Evolutionary conservation across 2,329 filamentous ascomycete species (phyloP).

Genomic region (Pseudomassariella vexata): DNA sequence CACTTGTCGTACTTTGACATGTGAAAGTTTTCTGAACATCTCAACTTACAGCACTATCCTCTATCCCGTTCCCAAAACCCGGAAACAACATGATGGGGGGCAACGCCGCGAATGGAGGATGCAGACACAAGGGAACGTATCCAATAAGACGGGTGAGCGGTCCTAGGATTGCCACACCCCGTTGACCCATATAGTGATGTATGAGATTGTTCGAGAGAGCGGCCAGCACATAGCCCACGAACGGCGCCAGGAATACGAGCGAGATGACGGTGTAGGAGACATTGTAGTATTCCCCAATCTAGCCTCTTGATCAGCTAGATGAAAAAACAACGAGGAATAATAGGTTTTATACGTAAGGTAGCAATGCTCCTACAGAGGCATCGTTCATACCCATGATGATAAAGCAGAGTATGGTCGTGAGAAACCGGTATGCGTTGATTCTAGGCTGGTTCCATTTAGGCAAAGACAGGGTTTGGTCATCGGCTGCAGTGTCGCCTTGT

Average conservation of each 20-base stretch:
- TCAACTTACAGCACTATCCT: slow-evolving; percentile 42
- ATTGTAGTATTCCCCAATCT: slow-evolving; percentile 57
- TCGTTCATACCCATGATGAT: slow-evolving; percentile 65
- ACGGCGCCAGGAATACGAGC: slow-evolving; percentile 58
- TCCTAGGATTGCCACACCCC: slow-evolving; percentile 57
- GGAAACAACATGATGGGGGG: slow-evolving; percentile 9
- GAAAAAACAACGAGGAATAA: too few species aligned
- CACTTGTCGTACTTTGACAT: too few species aligned
- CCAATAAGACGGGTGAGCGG: slow-evolving; percentile 58
- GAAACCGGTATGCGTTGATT: slow-evolving; percentile 52
- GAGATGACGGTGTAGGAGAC: slow-evolving; percentile 56
- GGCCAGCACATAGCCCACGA: slow-evolving; percentile 56
- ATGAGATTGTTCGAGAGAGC: slow-evolving; percentile 56
- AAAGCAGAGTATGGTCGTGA: slow-evolving; percentile 45
- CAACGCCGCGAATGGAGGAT: slow-evolving; percentile 66
- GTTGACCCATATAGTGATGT: slow-evolving; percentile 56
- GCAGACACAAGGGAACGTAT: slow-evolving; percentile 59
- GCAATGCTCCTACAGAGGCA: slow-evolving; percentile 52
- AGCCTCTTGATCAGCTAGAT: neutral
- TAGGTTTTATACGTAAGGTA: slow-evolving; percentile 42
- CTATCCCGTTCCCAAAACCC: slow-evolving; percentile 15
- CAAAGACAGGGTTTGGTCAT: slow-evolving; percentile 23
- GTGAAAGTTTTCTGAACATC: too few species aligned
- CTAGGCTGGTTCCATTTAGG: slow-evolving; percentile 61
- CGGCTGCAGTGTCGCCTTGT: slow-evolving; percentile 19